These are phyloP conservation scores for Myxozyma geophila DNA, from an alignment of 805 yeast species.

Conservation along the genomic window DNA sequence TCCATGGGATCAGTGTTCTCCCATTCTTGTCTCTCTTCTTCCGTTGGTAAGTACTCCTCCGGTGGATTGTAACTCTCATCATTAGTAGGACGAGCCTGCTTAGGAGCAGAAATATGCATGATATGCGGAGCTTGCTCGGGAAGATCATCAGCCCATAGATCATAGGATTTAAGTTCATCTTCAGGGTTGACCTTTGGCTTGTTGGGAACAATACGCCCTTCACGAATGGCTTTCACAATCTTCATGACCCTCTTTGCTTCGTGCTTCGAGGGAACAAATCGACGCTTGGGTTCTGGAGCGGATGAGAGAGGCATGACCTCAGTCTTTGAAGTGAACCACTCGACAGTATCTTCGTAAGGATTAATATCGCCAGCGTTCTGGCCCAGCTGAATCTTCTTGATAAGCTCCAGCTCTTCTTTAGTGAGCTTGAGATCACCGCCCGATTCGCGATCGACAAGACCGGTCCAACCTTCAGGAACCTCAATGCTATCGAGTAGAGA, in stretches of 20 bases:
- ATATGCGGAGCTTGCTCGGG: constrained; percentile 65
- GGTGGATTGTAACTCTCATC: constrained; percentile 99
- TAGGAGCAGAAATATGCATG: constrained; percentile 94
- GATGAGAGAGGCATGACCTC: constrained; percentile 93
- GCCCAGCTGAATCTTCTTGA: constrained; percentile 81
- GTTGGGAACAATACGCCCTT: constrained; percentile 88
- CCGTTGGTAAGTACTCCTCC: constrained; percentile 82
- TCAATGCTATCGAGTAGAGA: constrained; percentile 87
- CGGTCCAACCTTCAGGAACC: constrained; percentile 98
- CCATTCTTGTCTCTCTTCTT: constrained; percentile 77
- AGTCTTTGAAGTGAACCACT: constrained; percentile 87
- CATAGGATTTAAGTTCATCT: constrained; percentile 55
- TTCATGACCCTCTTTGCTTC: constrained; percentile 97
- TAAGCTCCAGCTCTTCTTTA: constrained; percentile 85
- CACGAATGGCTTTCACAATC: constrained; percentile 93
- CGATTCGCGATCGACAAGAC: constrained; percentile 85
- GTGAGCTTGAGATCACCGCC: constrained; percentile 83
- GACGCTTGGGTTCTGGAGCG: constrained; percentile 94
- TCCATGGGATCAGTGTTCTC: constrained; percentile 71
- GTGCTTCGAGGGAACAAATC: constrained; percentile 94
- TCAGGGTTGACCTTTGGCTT: constrained; percentile 56
- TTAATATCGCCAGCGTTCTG: constrained; percentile 83
- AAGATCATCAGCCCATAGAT: constrained; percentile 80
- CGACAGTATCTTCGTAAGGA: constrained; percentile 92
- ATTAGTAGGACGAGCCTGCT: constrained; percentile 91